A percentile compares a stretch with the other conserved stretches of the same genome.
Evolutionary conservation across 2,329 filamentous ascomycete genomes (phyloP).

Genomic region (Exophiala sideris): DNA sequence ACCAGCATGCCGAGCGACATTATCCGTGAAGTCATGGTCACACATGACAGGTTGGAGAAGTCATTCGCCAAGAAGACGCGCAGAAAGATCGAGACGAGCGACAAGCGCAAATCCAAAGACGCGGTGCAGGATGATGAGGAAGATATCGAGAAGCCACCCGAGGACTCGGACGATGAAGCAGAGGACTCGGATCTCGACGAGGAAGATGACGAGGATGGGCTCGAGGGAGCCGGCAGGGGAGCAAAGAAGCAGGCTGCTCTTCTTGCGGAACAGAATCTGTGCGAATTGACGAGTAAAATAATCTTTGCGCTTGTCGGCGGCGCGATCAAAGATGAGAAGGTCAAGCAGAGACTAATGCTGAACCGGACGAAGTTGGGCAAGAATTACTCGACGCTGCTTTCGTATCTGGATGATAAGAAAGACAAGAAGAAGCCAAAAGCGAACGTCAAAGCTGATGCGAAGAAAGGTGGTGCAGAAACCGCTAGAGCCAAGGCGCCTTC

Average conservation of each 20-base stretch:
- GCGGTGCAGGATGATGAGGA: slow-evolving; percentile 20
- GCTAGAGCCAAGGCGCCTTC: slow-evolving; percentile 10
- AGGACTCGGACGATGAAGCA: slow-evolving; percentile 51
- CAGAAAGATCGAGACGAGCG: slow-evolving; percentile 33
- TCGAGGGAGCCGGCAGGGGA: slow-evolving; percentile 30
- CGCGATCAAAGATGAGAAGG: slow-evolving; percentile 69
- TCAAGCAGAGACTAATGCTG: slow-evolving; percentile 68
- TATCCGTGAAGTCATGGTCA: slow-evolving; percentile 65
- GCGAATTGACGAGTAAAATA: slow-evolving; percentile 79
- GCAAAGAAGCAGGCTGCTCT: slow-evolving; percentile 62
- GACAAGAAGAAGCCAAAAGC: slow-evolving; percentile 18
- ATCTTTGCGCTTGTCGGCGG: slow-evolving; percentile 74
- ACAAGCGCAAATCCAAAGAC: slow-evolving; percentile 9
- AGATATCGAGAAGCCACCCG: slow-evolving; percentile 30
- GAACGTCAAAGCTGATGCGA: neutral
- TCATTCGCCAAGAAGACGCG: slow-evolving; percentile 67
- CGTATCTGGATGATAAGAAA: slow-evolving; percentile 62
- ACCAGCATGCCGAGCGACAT: slow-evolving; percentile 64
- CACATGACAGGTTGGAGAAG: slow-evolving; percentile 75
- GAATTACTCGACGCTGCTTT: slow-evolving; percentile 81
- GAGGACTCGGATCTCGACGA: slow-evolving; percentile 70
- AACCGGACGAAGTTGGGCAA: slow-evolving; percentile 77
- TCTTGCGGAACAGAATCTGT: slow-evolving; percentile 78
- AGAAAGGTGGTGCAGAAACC: neutral
- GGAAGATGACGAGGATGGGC: slow-evolving; percentile 60